Base-by-base conservation (phyloP, 768 basidiomycete species). In the Trametes maxima region DNA sequence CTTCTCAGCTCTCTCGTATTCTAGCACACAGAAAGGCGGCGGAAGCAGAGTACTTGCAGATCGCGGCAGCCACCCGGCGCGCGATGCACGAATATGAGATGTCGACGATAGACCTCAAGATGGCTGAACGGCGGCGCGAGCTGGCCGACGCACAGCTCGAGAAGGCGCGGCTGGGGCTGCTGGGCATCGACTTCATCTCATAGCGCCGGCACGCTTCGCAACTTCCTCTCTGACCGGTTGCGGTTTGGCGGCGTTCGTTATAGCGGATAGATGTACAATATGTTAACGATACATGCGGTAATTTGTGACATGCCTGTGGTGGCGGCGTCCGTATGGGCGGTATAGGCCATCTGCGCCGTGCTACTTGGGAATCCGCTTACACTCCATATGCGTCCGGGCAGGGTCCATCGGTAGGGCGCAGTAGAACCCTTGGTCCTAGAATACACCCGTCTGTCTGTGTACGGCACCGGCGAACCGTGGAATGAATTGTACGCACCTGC, bases 341-440 rank as follows among this genome's bases (percentile, higher is more conserved):
- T 11, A 33, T 28, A 37, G 50, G 49, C 59, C 65, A 55, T 60
- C 60, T 33, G 5, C 33, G 12, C 1, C 4, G 53, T 44, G 58
- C 22, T 57, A 54, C 69, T 81, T 79, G 56, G 83, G 83, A 64
- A 90, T 73, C n/a, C 80, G 87, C 67, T 75, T 86, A 74, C 88
- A 90, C 65, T 87, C 82, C 76, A 90, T 87, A 64, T 90, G 76
- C 22, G 86, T 87, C 71, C 78, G 80, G 55, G 75, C 70, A 7
- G 87, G 89, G 68, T 91, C 84, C 69, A 84, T 84, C 14, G 88
- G 86, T 47, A 88, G 71, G 2, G 85, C 80, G 69, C 87, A 90
- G 72, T 83, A 90, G 73, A 90, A 89, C 14, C 85, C 87, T 53
- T 81, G 76, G 13, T 80, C 78, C 88, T 90, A 45, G 17, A 22